Evolutionary conservation across 257 asterid genomes (phyloP), one percentile per base, ranked within the genome.

Genomic region (Lavandula angustifolia): DNA sequence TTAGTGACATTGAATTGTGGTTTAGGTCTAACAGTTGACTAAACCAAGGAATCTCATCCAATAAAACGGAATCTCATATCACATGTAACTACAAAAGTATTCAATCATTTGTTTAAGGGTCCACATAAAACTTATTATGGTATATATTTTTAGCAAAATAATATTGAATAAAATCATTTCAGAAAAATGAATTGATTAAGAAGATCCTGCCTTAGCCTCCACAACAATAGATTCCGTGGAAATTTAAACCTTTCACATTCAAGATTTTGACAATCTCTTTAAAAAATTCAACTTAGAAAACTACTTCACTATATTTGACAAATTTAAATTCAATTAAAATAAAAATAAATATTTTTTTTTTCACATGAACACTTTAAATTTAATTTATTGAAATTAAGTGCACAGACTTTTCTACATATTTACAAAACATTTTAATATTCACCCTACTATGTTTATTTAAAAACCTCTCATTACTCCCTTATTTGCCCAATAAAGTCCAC

Each of bases 401-500:
- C n/a, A n/a, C n/a, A n/a, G n/a, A n/a, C n/a, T n/a, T n/a, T n/a
- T n/a, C n/a, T n/a, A n/a, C n/a, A n/a, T n/a, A n/a, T n/a, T n/a
- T n/a, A n/a, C n/a, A n/a, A n/a, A n/a, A n/a, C n/a, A n/a, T n/a
- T n/a, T n/a, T n/a, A n/a, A n/a, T n/a, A n/a, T n/a, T n/a, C 5
- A 37, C 7, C 8, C 5, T 37, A 38, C 43, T 38, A 40, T 9
- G 10, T 3, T 52, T 29, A 52, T 9, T 29, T 73, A 6, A 6
- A 9, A 49, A 66, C 0, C 16, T 1, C 50, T 51, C 71, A 73
- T 22, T 12, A 3, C 43, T 1, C 74, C 68, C 5, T 44, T 69
- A 7, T 9, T 60, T 3, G 54, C 32, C 82, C 79, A 78, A 0
- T 0, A 37, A 29, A 78, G 68, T 0, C 82, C 79, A 56, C 82